Conservation (phyloP, 352 stramenopile genomes). For the Globisporangium apiculatum region DNA sequence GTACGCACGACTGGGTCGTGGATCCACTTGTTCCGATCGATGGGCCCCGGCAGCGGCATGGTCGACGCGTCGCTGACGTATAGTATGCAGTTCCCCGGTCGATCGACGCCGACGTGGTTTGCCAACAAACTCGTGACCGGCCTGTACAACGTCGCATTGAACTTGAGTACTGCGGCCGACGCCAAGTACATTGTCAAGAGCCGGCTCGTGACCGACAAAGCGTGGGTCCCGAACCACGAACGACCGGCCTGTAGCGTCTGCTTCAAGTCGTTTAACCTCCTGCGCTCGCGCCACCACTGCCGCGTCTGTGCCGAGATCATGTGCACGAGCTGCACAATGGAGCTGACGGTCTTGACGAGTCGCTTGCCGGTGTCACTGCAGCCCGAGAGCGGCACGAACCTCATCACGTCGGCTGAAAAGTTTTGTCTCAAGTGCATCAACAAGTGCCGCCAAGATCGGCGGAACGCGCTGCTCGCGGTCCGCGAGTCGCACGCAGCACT, state of each 20-base stretch:
- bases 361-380: constrained; percentile 46
- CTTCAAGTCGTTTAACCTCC: constrained; percentile 70
- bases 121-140: constrained; percentile 52
- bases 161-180: constrained; percentile 42
- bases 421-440: constrained; percentile 81
- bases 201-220: constrained; percentile 53
- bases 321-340: constrained; percentile 60
- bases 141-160: constrained; percentile 26
- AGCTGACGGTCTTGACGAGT: constrained; percentile 48
- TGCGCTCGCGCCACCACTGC: constrained; percentile 75
- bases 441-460: constrained; percentile 47
- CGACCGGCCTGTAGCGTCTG: constrained; percentile 62
- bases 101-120: constrained; percentile 55
- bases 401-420: constrained; percentile 68
- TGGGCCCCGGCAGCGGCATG: constrained; percentile 40
- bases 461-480: constrained; percentile 22
- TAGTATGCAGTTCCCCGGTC: constrained; percentile 17
- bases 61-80: constrained; percentile 22
- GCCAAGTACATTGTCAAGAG: constrained; percentile 58
- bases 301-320: constrained; percentile 80
- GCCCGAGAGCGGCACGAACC: constrained; percentile 39
- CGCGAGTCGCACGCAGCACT: constrained; percentile 3
- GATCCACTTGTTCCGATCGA: constrained; percentile 48
- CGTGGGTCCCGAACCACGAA: constrained; percentile 65
- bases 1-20: constrained; percentile 40